These are phyloP conservation scores for Coccomyxa sp. DNA, from an alignment of 139 green algal species.

Conservation along the genomic window DNA sequence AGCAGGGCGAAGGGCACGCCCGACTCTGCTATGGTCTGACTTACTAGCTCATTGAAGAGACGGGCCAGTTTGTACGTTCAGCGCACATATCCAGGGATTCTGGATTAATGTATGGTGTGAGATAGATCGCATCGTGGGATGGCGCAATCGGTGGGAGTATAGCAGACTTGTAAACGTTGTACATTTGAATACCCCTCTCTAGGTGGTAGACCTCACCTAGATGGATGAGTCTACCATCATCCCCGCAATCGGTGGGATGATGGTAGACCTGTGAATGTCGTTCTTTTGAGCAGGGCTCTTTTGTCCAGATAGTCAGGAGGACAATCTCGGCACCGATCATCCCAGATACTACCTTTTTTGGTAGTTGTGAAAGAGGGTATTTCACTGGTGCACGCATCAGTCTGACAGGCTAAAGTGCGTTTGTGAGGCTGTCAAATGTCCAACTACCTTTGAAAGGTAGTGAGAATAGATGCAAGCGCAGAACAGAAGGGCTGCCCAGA, in stretches of 20 bases:
- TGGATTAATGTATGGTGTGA: neutral
- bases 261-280: neutral
- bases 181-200: too few relatives aligned
- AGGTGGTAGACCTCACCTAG: too few relatives aligned
- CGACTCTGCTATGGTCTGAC: neutral
- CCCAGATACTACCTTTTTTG: neutral
- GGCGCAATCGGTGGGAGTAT: neutral
- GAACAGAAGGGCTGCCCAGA: neutral
- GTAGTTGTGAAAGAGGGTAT: neutral
- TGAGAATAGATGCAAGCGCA: neutral
- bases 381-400: neutral
- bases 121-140: neutral
- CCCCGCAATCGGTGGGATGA: neutral
- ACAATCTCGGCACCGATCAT: neutral
- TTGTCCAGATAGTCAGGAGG: neutral
- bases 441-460: slow-evolving; percentile 1
- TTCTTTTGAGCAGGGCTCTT: neutral
- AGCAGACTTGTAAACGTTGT: neutral
- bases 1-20: neutral
- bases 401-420: neutral
- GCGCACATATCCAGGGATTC: neutral
- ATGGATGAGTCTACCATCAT: too few relatives aligned
- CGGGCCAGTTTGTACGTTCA: neutral
- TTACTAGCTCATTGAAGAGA: neutral
- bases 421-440: neutral